Base-by-base conservation (phyloP, 2,329 filamentous ascomycete genomes). In the Verticillium isaacii region DNA sequence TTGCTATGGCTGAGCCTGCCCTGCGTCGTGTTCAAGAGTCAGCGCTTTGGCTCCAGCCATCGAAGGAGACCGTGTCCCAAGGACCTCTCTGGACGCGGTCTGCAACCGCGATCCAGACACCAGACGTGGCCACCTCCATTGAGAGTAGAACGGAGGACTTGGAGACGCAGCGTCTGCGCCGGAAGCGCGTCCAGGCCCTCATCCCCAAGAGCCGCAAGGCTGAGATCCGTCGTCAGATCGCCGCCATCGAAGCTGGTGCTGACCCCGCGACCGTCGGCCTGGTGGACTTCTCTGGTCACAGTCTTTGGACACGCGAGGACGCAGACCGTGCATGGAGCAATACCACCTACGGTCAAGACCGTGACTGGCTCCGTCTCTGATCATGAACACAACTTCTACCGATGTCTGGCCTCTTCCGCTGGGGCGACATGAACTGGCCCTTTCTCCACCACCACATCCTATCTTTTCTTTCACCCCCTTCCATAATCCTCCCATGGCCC, bases 191-290 rank as follows among this genome's bases (percentile, higher is more conserved):
- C 57, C 58, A 63, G 50, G 56, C 41, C 32, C 2, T 17, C 9
- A 37, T 60, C 37, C 59, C 59, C 7, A 56, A 45, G 29, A 50
- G 62, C 32, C 62, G 66, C n/a, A 61, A 63, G n/a, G 66, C 61
- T 1, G 68, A 68, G 59, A 69, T 72, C 54, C 58, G 68, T 19
- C 67, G 64, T 34, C 68, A 71, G 60, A 71, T 72, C 37, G 62
- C 60, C 39, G 66, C 67, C 36, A 66, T 73, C 57, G 67, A 73
- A 64, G 56, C 56, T n/a, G 66, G 60, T 60, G 5, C 62, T 34
- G 63, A 65, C 39, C 64, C 63, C 7, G 61, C 67, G 25, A 45
- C 52, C 19, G 32, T 60, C n/a, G 61, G 37, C n/a, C 58, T 58
- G 5, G 64, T 61, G 17, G 61, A 34, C 45, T 65, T 66, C 17